Conservation (phyloP, 495 filamentous ascomycete genomes). For the Penicillium pulvis region DNA sequence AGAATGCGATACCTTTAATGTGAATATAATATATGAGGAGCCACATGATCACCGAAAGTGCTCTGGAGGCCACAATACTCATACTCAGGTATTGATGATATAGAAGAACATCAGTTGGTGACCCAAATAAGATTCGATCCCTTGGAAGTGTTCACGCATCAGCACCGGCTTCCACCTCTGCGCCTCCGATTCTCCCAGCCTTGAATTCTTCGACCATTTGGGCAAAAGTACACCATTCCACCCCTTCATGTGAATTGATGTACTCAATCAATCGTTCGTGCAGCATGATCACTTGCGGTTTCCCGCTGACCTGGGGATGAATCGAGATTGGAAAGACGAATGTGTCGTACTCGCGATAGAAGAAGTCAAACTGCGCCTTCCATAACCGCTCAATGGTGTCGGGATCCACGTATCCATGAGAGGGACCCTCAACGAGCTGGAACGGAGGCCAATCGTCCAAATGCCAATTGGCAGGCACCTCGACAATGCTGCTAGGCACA, state of each 20-base stretch:
- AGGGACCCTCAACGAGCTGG: conserved; percentile 53
- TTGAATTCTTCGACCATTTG: conserved; percentile 61
- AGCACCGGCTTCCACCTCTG: conserved; percentile 2
- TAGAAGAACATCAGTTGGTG: no score
- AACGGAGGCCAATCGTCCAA: conserved; percentile 59
- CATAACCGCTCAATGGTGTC: conserved; percentile 58
- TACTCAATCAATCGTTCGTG: conserved; percentile 52
- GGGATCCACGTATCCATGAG: conserved; percentile 60
- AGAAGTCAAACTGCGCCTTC: conserved; percentile 61
- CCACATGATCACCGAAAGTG: no score
- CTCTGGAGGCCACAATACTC: no score
- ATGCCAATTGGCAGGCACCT: conserved; percentile 61
- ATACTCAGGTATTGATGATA: no score
- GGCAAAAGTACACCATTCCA: conserved; percentile 57
- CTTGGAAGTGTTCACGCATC: no score
- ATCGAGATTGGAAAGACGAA: conserved; percentile 65
- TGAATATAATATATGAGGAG: no score
- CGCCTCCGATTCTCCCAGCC: conserved; percentile 3
- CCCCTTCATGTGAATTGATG: conserved; percentile 54
- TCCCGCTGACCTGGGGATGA: conserved; percentile 61
- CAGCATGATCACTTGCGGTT: conserved; percentile 60
- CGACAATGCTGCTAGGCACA: conserved; percentile 50
- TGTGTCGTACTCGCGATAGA: conserved; percentile 61
- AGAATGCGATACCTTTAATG: no score
- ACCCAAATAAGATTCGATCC: no score